These are phyloP conservation scores for Penicillium glabrum DNA, from an alignment of 2,329 filamentous ascomycete genomes.

Conservation along the genomic window DNA sequence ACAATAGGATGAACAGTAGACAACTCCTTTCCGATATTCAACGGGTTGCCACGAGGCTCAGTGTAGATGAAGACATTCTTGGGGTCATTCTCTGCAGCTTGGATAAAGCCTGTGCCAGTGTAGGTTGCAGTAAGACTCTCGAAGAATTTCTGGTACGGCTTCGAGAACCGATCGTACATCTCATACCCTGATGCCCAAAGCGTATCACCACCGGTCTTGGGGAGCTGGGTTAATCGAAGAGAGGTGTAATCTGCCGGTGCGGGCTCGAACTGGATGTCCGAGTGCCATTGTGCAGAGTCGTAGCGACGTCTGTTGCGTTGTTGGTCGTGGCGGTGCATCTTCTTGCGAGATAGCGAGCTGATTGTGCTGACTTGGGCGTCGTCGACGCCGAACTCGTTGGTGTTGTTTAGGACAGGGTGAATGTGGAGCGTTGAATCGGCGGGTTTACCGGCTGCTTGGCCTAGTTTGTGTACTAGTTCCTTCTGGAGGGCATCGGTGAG, in stretches of 20 bases:
- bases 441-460: constrained; percentile 61
- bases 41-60: constrained; percentile 52
- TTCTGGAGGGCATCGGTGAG: constrained; percentile 66
- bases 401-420: constrained; percentile 59
- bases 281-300: constrained; percentile 53
- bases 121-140: constrained; percentile 59
- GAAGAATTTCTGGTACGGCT: constrained; percentile 57
- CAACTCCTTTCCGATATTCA: constrained; percentile 55
- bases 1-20: constrained; percentile 57
- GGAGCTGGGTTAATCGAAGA: constrained; percentile 58
- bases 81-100: constrained; percentile 40
- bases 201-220: constrained; percentile 60
- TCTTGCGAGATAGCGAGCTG: constrained; percentile 56
- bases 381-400: constrained; percentile 53
- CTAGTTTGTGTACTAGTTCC: constrained; percentile 60
- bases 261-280: constrained; percentile 66
- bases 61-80: constrained; percentile 36
- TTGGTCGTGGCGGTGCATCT: constrained; percentile 38
- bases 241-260: constrained; percentile 64
- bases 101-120: constrained; percentile 52
- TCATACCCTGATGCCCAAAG: constrained; percentile 69
- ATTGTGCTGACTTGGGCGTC: constrained; percentile 67
- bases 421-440: constrained; percentile 59
- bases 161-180: constrained; percentile 63
- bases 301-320: constrained; percentile 36